A percentile compares a stretch with the other conserved stretches of the same genome.
phyloP scores from a whole-genome alignment of 441 rosid genomes.

The Lepidium campestre region DNA sequence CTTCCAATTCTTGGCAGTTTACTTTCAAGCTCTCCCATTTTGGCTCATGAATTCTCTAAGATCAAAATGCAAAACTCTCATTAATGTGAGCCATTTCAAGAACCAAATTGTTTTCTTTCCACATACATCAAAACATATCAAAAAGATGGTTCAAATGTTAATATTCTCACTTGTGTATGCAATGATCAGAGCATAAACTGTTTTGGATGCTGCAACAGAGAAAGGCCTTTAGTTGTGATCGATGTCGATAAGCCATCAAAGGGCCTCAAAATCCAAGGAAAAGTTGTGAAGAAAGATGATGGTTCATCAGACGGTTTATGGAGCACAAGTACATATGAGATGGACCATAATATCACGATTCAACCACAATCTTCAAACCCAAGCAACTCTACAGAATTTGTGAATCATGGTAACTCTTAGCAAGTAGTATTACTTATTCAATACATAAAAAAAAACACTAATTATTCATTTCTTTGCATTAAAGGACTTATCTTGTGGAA shows the following conservation, averaged over 20 bases:
- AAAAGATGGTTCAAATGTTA: not conserved
- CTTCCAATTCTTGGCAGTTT: conserved; percentile 17
- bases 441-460: no score
- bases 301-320: conserved; percentile 44
- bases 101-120: not conserved
- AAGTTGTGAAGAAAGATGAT: conserved; percentile 34
- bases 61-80: conserved; percentile 15
- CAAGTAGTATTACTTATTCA: not conserved
- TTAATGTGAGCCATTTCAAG: not conserved
- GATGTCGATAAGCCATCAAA: conserved; percentile 51
- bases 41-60: conserved; percentile 22
- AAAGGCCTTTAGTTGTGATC: not conserved
- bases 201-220: conserved; percentile 1
- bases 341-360: conserved; percentile 31
- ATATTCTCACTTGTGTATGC: not conserved
- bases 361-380: conserved; percentile 8
- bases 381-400: conserved; percentile 6
- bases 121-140: not conserved
- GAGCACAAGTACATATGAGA: conserved; percentile 51
- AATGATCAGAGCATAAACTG: conserved; percentile 14
- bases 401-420: conserved; percentile 20
- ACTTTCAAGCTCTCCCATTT: conserved; percentile 16
- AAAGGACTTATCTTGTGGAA: conserved; percentile 42
- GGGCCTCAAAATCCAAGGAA: conserved; percentile 57
- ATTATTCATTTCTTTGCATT: conserved; percentile 31